Evolutionary conservation across 106 monocot species (phyloP), one percentile per base, ranked within the genome.

Genomic region (Dendrobium catenatum): DNA sequence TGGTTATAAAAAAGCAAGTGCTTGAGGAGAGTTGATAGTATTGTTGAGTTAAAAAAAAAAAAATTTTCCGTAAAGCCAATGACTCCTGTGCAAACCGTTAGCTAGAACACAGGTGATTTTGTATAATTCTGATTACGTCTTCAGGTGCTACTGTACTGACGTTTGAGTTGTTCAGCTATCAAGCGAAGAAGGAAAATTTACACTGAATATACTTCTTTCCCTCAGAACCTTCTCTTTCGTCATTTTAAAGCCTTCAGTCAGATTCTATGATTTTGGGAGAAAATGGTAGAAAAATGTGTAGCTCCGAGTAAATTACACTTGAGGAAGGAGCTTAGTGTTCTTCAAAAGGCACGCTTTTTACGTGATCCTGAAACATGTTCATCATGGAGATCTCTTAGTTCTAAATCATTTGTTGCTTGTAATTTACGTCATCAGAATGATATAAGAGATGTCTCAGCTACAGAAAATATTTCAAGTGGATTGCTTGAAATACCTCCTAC

Each of bases 291-390:
- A 84, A 85, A 81, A 18, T 88, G 67, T 73, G 88, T 87, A 59
- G 86, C 87, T 42, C 94, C 97, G 42, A 98, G 97, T 85, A 89
- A 92, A 80, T 92, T 98, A 79, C 98, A 95, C 81, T 87, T 98
- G 85, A 98, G 90, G 79, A 98, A 95, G 84, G 93, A 95, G 79
- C 93, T 98, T 54, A 93, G 83, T 33, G 85, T 82, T 29, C 84
- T 94, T 48, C 83, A 81, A 6, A 98, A 91, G 81, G 86, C 98
- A 68, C 91, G 95, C 7, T 90, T 82, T 79, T 72, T 98, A 67
- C 93, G 91, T 26, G 98, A 98, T 58, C 98, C 98, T 42, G 93
- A 91, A 85, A 98, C 95, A 56, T 89, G 94, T 78, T 95, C 98
- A 49, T 95, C 92, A 42, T 94, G 89, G 87, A 92, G 93, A 73